Base-by-base conservation (phyloP, 805 yeast genomes). In the Saccharomycopsis olivae region DNA sequence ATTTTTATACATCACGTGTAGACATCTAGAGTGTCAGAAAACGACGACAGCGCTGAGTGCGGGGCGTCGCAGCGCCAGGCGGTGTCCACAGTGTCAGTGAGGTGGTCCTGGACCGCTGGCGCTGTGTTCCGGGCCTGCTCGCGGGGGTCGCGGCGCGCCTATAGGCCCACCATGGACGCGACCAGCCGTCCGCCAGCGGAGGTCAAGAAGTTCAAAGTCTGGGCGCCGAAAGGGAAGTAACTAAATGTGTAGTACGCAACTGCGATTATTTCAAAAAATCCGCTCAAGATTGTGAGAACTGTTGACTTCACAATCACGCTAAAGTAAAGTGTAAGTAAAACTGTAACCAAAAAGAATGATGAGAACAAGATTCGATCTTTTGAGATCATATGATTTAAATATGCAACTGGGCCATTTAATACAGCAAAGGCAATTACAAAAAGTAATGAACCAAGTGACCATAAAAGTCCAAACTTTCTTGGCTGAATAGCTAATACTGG, bases 211-310 rank as follows among this genome's bases (percentile, higher is more conserved):
- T 71, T 62, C 40, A 78, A 53, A 2, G 94, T 81, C 47, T 82
- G 80, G 1, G 92, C 84, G 10, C 98, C 98, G 62, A 88, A 82
- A 13, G 98, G 98, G 69, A 89, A 89, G 59, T 92, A 92, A 53
- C 95, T 83, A 29, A 92, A 68, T 0, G 92, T 80, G 57, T 92
- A 89, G 67, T 89, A 92, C 4, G 86, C 51, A 6, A 94, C 86
- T 1, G 96, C 89, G 41, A 89, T 59, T 8, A 88, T 64, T 58
- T 92, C 96, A 13, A 82, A 59, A 3, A 83, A 56, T 34, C 94
- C 81, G 24, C 85, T 75, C 10, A 86, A 53, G 9, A 92, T 60
- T 0, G 97, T 88, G 38, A 87, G 61, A 5, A 92, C 53, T 1
- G 95, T 78, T 39, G 83, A 75, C 51, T 78, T 81, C 51, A 57